phyloP scores from a whole-genome alignment of 2,329 filamentous ascomycete genomes.

The Cladosporium colombiae region DNA sequence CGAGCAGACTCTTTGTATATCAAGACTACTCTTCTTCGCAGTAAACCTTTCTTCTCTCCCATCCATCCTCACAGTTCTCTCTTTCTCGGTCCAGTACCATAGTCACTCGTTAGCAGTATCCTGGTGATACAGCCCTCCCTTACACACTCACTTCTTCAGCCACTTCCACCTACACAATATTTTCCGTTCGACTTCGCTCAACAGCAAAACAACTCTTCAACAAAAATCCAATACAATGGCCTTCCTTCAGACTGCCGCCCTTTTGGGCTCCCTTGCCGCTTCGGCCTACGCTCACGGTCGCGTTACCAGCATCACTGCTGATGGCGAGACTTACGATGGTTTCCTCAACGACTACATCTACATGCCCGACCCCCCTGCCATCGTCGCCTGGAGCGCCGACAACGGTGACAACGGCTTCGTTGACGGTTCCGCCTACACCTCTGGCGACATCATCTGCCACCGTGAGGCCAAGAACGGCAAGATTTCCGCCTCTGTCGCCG shows the following conservation, averaged over 20 bases:
- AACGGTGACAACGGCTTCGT: constrained; percentile 43
- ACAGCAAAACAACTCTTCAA: neutral
- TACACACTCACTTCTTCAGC: constrained; percentile 3
- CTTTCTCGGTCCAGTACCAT: constrained; percentile 19
- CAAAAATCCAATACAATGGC: constrained; percentile 27
- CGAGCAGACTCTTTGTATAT: constrained; percentile 15
- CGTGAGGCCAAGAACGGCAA: constrained; percentile 53
- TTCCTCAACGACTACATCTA: constrained; percentile 20
- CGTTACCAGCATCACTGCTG: constrained; percentile 16
- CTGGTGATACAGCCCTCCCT: constrained; percentile 19
- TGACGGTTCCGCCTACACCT: constrained; percentile 27
- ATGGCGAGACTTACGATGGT: constrained; percentile 8
- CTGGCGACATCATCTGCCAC: constrained; percentile 47
- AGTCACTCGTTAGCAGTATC: constrained; percentile 20
- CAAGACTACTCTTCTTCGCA: neutral
- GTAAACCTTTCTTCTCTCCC: neutral
- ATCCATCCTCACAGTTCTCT: constrained; percentile 14
- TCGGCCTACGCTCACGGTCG: constrained; percentile 20
- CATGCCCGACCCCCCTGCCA: constrained; percentile 7
- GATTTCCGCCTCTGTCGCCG: constrained; percentile 57
- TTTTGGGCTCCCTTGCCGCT: constrained; percentile 28
- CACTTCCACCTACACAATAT: constrained; percentile 7
- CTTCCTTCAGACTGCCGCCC: constrained; percentile 30
- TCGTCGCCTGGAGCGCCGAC: constrained; percentile 17
- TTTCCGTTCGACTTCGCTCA: constrained; percentile 1